phyloP scores from a whole-genome alignment of 2,329 filamentous ascomycete species.

The Cladosporium austrohemisphaericum region DNA sequence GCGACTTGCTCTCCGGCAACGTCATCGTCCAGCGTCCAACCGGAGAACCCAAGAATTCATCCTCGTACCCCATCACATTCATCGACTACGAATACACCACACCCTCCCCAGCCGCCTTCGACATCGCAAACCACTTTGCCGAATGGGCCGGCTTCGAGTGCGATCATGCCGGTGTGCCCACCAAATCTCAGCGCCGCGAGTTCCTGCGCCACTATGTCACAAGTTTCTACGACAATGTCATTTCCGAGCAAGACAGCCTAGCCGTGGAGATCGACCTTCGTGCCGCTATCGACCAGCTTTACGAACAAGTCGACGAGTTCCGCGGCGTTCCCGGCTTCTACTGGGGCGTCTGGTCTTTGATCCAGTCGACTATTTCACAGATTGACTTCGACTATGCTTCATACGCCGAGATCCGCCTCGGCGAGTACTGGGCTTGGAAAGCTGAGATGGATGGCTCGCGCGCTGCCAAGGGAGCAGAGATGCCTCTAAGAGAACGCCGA shows the following conservation, averaged over 20 bases:
- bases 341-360: constrained; percentile 91
- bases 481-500: constrained; percentile 70
- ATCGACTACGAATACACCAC: constrained; percentile 99
- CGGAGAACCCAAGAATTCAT: background rate
- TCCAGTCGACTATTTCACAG: constrained; percentile 88
- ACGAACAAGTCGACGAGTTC: constrained; percentile 79
- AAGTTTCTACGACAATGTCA: constrained; percentile 55
- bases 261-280: constrained; percentile 47
- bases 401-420: constrained; percentile 80
- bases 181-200: constrained; percentile 66
- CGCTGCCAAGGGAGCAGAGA: constrained; percentile 51
- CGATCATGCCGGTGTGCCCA: constrained; percentile 80
- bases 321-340: constrained; percentile 86
- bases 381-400: constrained; percentile 96
- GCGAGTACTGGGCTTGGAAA: constrained; percentile 93
- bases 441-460: constrained; percentile 65
- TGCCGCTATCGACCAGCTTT: constrained; percentile 64
- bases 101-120: constrained; percentile 89
- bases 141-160: constrained; percentile 98
- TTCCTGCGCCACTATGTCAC: constrained; percentile 82
- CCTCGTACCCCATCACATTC: constrained; percentile 59
- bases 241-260: constrained; percentile 48
- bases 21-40: constrained; percentile 63
- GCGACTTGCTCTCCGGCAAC: constrained; percentile 93
- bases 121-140: constrained; percentile 95